Conservation (phyloP, 306 rosid species). For the Citrullus colocynthis region DNA sequence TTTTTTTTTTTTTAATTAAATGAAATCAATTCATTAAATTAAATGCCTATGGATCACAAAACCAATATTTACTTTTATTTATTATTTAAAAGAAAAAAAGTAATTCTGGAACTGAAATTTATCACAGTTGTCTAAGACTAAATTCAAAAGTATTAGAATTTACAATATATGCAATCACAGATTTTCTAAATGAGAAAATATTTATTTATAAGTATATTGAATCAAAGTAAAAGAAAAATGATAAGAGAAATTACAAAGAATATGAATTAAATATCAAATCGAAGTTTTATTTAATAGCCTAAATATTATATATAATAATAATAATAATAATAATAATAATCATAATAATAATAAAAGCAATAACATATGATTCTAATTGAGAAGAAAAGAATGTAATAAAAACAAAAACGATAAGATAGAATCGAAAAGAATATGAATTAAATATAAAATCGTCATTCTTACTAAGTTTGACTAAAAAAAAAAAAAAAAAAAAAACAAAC, state of each 20-base stretch:
- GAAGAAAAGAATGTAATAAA: background rate
- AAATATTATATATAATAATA: no score
- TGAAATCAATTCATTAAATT: no score
- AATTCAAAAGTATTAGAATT: background rate
- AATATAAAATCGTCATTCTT: conserved; percentile 1
- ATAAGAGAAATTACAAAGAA: background rate
- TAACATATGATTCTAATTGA: background rate
- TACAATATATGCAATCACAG: background rate
- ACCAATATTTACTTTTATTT: no score
- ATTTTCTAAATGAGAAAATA: background rate
- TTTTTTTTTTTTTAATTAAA: no score
- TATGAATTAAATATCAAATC: background rate
- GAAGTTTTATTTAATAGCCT: background rate
- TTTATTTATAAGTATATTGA: background rate
- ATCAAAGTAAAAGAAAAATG: background rate
- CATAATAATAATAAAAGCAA: background rate
- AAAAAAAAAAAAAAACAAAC: no score
- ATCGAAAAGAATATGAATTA: background rate
- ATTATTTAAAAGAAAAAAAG: background rate
- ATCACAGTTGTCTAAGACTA: background rate
- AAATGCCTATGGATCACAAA: no score
- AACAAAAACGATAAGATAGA: background rate
- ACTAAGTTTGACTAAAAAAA: background rate
- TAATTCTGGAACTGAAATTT: background rate
- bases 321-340: no score